phyloP scores from a whole-genome alignment of 352 stramenopile species.

The Phytophthora citrophthora region DNA sequence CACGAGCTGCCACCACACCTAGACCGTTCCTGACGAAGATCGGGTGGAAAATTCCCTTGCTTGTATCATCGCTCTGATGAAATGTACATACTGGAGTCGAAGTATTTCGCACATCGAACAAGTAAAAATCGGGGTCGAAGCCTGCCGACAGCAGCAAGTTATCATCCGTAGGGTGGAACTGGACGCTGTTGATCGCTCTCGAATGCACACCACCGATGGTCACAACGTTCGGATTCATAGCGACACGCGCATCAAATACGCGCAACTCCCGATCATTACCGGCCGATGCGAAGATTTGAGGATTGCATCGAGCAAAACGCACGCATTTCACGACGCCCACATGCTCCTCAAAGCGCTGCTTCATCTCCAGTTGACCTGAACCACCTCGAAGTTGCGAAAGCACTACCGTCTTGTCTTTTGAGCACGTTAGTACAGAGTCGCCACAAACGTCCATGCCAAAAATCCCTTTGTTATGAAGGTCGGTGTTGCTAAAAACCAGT shows the following conservation, averaged over 20 bases:
- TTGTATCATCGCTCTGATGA: slow-evolving; percentile 20
- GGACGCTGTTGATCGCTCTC: slow-evolving; percentile 62
- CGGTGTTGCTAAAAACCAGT: slow-evolving; percentile 33
- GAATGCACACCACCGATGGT: slow-evolving; percentile 26
- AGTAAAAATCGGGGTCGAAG: slow-evolving; percentile 54
- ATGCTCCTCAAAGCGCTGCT: slow-evolving; percentile 46
- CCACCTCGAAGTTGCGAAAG: slow-evolving; percentile 39
- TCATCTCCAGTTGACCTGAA: slow-evolving; percentile 14
- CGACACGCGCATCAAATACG: slow-evolving; percentile 42
- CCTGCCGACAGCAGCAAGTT: slow-evolving; percentile 52
- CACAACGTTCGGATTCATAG: slow-evolving; percentile 14
- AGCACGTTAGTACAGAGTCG: slow-evolving; percentile 51
- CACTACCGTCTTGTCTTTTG: slow-evolving; percentile 53
- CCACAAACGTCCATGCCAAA: slow-evolving; percentile 51
- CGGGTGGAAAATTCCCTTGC: slow-evolving; percentile 56
- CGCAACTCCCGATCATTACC: slow-evolving; percentile 54
- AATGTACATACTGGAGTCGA: slow-evolving; percentile 45
- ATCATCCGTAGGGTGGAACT: slow-evolving; percentile 54
- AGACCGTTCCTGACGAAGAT: slow-evolving; percentile 45
- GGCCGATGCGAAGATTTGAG: slow-evolving; percentile 43
- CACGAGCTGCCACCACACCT: slow-evolving; percentile 39
- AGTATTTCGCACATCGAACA: slow-evolving; percentile 53
- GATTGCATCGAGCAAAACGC: slow-evolving; percentile 32
- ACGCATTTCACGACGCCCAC: slow-evolving; percentile 59
- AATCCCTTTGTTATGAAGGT: slow-evolving; percentile 53